Base-by-base conservation (phyloP, 805 yeast species). In the Jamesozyma lodderae region DNA sequence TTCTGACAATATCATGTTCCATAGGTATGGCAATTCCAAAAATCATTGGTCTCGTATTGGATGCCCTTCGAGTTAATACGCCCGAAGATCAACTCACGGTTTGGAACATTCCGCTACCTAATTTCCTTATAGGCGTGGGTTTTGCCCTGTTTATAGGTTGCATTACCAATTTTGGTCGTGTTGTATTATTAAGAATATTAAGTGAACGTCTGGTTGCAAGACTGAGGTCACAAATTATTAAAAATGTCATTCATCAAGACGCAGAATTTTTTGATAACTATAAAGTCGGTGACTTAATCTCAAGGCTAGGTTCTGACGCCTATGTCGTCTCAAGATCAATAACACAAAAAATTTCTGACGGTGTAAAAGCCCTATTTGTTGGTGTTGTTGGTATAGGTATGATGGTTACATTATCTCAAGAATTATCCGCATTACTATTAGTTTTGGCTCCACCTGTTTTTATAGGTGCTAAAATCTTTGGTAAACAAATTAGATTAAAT, bases 211-310 rank as follows among this genome's bases (percentile, higher is more conserved):
- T 88, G 26, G 95, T 86, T 40, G 88, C 95, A 14, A 71, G 90
- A 42, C 63, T 92, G 40, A 72, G 98, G 49, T 69, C 92, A 11
- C 70, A 79, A 38, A 76, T 88, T 28, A 81, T 87, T 57, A 75
- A 76, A 53, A 81, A 77, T 44, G 77, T 92, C 14, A 70, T 92
- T 46, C 75, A 77, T 32, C 96, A 90, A 55, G 96, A 90, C 57
- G 81, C 95, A 14, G 88, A 82, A 55, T 90, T 92, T 55, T 88
- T 87, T 62, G 98, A 90, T 55, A 75, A 79, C n/a, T 86, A 94
- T 45, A 81, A 90, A 55, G 87, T 87, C 8, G 98, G 98, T 28
- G 98, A 90, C 56, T 69, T 90, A 53, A 87, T 90, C 31, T 86
- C 96, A 9, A 70, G 98, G 42, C 65, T 90, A 36, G 82, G 94